Base-by-base conservation (phyloP, 441 rosid species). In the Cnidoscolus chayamansa region DNA sequence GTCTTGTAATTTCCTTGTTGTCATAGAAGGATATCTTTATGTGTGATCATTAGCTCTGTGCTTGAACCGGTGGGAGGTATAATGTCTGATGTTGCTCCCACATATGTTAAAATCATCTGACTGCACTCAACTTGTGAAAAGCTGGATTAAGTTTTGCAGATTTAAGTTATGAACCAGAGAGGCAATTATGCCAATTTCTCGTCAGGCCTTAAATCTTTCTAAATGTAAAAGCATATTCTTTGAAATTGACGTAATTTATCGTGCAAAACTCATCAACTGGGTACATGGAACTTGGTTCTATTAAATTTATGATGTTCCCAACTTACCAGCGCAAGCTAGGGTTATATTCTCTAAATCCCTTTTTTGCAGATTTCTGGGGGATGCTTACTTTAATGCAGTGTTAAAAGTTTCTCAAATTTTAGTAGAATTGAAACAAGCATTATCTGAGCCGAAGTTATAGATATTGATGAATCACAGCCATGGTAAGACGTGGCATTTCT, bases 21-120 rank as follows among this genome's bases (percentile, higher is more conserved):
- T 77, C 62, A 66, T 71, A 54, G 65, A 31, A 73, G 72, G 80
- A 67, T 73, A 63, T 63, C 72, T 49, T 2, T 50, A 64, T 75
- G 65, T 73, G 65, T 71, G 72, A 73, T 76, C 67, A 49, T 71
- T 71, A 58, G 75, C 76, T 79, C 58, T 71, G 47, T 78, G 73
- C 79, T 57, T 78, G 81, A 30, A 77, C 66, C 74, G 76, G 62
- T 80, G 67, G 81, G 79, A 82, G 84, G 84, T 81, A 78, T 72
- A 86, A 61, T 71, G 72, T 56, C 74, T 50, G 61, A 62, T 66
- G 54, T 61, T 15, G 65, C 43, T 63, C 47, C 62, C 65, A 19
- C 60, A 0, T 77, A 40, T 40, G 45, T 40, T 40, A 64, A 37
- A 50, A 43, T 76, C 55, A 12, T 63, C 30, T 61, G 57, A 60